These are phyloP conservation scores for Coffea eugenioides DNA, from an alignment of 257 asterid genomes.

Conservation along the genomic window DNA sequence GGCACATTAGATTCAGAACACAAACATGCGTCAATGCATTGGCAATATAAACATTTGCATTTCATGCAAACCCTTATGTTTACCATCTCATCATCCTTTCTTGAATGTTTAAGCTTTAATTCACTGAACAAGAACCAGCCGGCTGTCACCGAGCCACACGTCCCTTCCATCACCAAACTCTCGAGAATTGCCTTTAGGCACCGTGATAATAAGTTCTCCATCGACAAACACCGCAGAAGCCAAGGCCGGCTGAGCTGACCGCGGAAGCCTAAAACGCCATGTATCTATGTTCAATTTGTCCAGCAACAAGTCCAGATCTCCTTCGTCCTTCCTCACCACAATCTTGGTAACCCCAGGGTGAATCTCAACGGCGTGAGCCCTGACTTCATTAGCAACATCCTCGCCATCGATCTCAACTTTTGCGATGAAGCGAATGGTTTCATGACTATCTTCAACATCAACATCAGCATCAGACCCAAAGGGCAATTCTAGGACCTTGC, in stretches of 20 bases:
- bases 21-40: neutral
- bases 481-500: conserved; percentile 68
- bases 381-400: conserved; percentile 17
- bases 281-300: conserved; percentile 53
- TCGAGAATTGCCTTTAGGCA: conserved; percentile 44
- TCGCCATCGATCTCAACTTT: conserved; percentile 18
- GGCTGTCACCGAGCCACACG: conserved; percentile 34
- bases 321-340: conserved; percentile 41
- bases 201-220: conserved; percentile 52
- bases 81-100: neutral
- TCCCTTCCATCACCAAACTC: conserved; percentile 27
- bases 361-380: conserved; percentile 65
- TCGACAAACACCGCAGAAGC: conserved; percentile 42
- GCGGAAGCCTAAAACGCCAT: conserved; percentile 66
- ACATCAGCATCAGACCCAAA: conserved; percentile 63
- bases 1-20: neutral
- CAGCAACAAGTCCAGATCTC: conserved; percentile 30
- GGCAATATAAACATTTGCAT: neutral
- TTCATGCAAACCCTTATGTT: conserved; percentile 2
- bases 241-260: conserved; percentile 43
- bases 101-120: neutral
- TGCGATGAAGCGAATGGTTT: conserved; percentile 47
- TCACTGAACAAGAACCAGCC: conserved; percentile 46
- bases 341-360: conserved; percentile 68
- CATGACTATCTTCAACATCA: conserved; percentile 49